These are phyloP conservation scores for Colletotrichum sp. DNA, from an alignment of 2,329 filamentous ascomycete genomes.

Conservation along the genomic window DNA sequence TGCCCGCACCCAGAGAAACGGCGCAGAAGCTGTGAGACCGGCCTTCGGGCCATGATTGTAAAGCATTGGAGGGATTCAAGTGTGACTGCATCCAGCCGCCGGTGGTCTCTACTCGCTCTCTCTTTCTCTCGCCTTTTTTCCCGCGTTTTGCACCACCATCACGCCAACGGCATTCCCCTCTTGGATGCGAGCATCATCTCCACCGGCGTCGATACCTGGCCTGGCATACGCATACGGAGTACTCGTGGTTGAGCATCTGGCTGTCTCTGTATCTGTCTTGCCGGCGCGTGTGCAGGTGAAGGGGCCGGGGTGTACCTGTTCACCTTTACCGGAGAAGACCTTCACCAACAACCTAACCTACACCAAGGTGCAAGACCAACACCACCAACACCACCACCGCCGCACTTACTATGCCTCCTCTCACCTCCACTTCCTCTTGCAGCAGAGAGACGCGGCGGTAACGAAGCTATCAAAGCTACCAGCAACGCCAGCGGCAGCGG, in stretches of 20 bases:
- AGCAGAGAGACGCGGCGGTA: not conserved
- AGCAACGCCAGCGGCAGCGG: not conserved
- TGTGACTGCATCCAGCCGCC: slow-evolving; percentile 4
- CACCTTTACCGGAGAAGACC: not conserved
- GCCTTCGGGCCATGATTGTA: not conserved
- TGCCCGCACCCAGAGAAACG: not conserved
- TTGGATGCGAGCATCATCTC: not conserved
- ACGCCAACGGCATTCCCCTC: not conserved
- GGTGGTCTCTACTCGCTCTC: not conserved
- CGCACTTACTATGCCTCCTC: not conserved
- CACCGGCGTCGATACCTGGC: not conserved
- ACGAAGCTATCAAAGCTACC: not conserved
- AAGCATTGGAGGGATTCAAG: not conserved
- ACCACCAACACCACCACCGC: not conserved
- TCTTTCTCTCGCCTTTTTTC: not conserved
- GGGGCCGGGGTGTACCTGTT: not conserved
- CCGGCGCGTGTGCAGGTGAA: not conserved
- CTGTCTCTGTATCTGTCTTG: not conserved
- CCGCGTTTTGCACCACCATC: not conserved
- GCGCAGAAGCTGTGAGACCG: not conserved
- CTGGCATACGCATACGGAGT: not conserved
- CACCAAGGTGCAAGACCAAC: not conserved
- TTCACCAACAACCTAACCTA: not conserved
- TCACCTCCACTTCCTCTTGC: not conserved
- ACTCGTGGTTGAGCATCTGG: not conserved